A percentile compares a stretch with the other conserved stretches of the same genome.
phyloP scores from a whole-genome alignment of 768 basidiomycete species.

The Amanita rubescens region DNA sequence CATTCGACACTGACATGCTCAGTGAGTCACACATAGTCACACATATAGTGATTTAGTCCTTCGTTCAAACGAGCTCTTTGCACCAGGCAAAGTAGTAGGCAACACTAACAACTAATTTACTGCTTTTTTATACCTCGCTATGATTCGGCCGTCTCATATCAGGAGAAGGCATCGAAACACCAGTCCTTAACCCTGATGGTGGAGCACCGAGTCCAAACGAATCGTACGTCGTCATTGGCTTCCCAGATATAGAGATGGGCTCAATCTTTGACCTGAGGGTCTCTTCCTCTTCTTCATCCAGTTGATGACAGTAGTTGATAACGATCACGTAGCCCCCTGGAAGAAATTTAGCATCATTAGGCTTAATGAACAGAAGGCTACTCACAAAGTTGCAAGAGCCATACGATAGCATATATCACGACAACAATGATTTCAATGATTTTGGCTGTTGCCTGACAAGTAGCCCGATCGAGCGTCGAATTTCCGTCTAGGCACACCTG shows the following conservation, averaged over 20 bases:
- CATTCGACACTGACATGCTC: not conserved
- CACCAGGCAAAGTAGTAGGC: not conserved
- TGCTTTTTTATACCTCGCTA: not conserved
- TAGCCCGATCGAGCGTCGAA: constrained; percentile 20
- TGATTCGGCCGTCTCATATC: not conserved
- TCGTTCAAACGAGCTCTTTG: not conserved
- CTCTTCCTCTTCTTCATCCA: constrained; percentile 39
- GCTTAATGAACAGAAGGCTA: constrained; percentile 9
- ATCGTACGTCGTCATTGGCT: constrained; percentile 2
- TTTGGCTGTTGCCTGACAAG: constrained; percentile 36
- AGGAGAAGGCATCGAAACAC: not conserved
- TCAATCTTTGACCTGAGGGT: constrained; percentile 12
- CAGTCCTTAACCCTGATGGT: not conserved
- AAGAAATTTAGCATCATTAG: not conserved
- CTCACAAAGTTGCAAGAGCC: constrained; percentile 51
- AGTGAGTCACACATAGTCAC: not conserved
- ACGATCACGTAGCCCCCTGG: constrained; percentile 47
- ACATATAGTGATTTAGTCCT: not conserved
- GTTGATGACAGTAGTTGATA: constrained; percentile 44
- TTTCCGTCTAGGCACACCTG: constrained; percentile 30
- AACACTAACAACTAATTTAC: not conserved
- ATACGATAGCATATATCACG: constrained; percentile 39
- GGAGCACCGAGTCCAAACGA: constrained; percentile 1
- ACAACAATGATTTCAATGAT: constrained; percentile 36
- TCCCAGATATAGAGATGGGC: not conserved